Conservation (phyloP, 257 asterid genomes). For the Coffea eugenioides region DNA sequence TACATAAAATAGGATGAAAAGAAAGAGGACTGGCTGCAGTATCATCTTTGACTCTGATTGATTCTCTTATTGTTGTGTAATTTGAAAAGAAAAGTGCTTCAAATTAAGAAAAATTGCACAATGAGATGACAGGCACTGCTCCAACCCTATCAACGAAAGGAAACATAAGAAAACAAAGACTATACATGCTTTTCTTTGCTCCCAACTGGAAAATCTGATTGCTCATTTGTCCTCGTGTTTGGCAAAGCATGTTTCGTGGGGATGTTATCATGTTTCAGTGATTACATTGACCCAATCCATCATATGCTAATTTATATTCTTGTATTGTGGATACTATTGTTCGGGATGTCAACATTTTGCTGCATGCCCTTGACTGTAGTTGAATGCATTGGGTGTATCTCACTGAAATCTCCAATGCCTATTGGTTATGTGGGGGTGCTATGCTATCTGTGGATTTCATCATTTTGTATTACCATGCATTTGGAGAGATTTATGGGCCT, state of each 20-base stretch:
- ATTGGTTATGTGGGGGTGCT: neutral
- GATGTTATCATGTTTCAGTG: neutral
- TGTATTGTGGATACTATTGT: neutral
- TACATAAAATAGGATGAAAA: neutral
- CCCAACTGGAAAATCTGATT: neutral
- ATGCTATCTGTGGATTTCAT: neutral
- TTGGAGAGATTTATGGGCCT: neutral
- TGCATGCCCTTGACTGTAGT: neutral
- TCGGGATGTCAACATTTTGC: neutral
- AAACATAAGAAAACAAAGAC: neutral
- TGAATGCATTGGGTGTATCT: neutral
- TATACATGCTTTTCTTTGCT: neutral
- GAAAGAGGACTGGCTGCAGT: conserved; percentile 1
- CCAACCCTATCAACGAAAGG: neutral
- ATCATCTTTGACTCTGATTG: neutral
- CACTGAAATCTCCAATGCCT: neutral
- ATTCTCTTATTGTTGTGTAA: neutral
- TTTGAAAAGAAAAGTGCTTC: neutral
- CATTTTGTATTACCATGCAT: neutral
- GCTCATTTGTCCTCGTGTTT: neutral
- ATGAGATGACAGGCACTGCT: neutral
- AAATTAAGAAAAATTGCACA: neutral
- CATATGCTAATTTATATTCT: neutral
- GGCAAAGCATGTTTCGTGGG: neutral
- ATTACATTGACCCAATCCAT: neutral